Percentiles rank a stretch among this genome's conserved stretches.
Evolutionary conservation across 805 yeast species (phyloP).

Genomic region (Phaffomyces opuntiae): DNA sequence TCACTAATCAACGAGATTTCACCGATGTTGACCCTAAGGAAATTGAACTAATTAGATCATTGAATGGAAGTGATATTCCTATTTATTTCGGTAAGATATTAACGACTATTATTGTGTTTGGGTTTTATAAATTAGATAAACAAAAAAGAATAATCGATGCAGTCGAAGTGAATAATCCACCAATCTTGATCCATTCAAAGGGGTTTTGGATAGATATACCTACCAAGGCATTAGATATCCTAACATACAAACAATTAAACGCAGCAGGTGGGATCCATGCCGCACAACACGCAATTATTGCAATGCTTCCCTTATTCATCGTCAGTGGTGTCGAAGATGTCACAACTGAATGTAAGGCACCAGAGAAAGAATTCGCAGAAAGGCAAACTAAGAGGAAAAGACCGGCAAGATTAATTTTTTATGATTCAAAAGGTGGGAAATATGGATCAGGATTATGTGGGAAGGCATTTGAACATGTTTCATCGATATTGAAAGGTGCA

Average conservation of each 20-base stretch:
- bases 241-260: conserved; percentile 51
- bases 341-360: conserved; percentile 93
- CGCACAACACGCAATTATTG: conserved; percentile 85
- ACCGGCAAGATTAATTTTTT: conserved; percentile 82
- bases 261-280: conserved; percentile 95
- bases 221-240: conserved; percentile 45
- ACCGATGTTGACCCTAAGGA: conserved; percentile 87
- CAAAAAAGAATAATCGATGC: conserved; percentile 81
- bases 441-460: conserved; percentile 74
- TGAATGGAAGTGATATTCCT: conserved; percentile 46
- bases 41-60: conserved; percentile 55
- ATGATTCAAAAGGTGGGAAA: conserved; percentile 77
- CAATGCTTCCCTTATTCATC: conserved; percentile 66
- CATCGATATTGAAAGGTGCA: conserved; percentile 56
- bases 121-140: conserved; percentile 82
- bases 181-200: conserved; percentile 56
- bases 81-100: conserved; percentile 70
- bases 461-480: conserved; percentile 74
- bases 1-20: conserved; percentile 83
- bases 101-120: conserved; percentile 77
- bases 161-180: conserved; percentile 88
- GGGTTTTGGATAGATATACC: conserved; percentile 95
- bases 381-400: conserved; percentile 65
- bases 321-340: conserved; percentile 73
- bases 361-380: conserved; percentile 88